Percentiles rank a stretch among this genome's conserved stretches.
Conservation (phyloP, 2,329 filamentous ascomycete genomes). For the Hymenoscyphus linearis region DNA sequence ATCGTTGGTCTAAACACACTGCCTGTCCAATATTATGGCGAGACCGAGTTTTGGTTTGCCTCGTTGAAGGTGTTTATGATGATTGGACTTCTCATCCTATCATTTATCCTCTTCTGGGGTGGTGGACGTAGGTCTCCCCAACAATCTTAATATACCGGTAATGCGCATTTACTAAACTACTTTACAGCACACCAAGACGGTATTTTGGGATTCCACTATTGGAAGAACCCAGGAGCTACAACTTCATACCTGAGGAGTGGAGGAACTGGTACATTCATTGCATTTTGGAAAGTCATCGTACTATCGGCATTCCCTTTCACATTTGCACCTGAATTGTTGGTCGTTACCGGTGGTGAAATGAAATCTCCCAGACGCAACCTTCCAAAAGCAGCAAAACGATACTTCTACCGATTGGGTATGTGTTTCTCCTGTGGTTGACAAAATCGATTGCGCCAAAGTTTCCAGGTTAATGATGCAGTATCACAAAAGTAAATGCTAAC, state of each 20-base stretch:
- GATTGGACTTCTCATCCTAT: conserved; percentile 29
- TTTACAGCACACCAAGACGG: conserved; percentile 21
- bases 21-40: conserved; percentile 52
- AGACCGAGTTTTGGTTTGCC: conserved; percentile 50
- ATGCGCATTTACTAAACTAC: not conserved
- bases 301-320: conserved; percentile 46
- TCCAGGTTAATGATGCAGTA: not conserved
- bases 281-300: conserved; percentile 43
- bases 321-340: conserved; percentile 46
- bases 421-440: not conserved
- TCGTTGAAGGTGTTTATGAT: conserved; percentile 32
- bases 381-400: conserved; percentile 52
- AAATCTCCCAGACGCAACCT: conserved; percentile 52
- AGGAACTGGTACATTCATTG: conserved; percentile 45
- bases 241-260: conserved; percentile 37
- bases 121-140: conserved; percentile 28
- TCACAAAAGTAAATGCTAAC: not conserved
- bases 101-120: conserved; percentile 33
- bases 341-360: conserved; percentile 54
- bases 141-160: not conserved
- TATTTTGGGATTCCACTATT: conserved; percentile 41
- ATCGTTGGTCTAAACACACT: conserved; percentile 37
- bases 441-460: not conserved
- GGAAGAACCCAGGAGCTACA: conserved; percentile 43
- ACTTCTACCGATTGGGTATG: conserved; percentile 46